A percentile compares a stretch with the other conserved stretches of the same genome.
Conservation (phyloP, 83 land plant species). For the Thuja plicata region DNA sequence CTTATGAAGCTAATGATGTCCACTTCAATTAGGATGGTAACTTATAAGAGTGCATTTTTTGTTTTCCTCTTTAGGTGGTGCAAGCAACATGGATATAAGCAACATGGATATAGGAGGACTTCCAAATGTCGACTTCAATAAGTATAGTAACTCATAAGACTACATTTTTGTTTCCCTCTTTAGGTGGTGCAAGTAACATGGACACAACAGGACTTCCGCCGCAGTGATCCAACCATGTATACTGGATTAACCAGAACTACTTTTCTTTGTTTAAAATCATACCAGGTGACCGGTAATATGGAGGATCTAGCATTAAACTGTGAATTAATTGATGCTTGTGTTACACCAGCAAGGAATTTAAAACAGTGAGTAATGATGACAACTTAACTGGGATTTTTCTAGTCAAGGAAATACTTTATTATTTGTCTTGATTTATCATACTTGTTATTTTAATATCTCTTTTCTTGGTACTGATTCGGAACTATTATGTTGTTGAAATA, state of each 20-base stretch:
- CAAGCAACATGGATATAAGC: too few species aligned
- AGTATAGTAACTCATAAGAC: background rate
- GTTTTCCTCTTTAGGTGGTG: too few species aligned
- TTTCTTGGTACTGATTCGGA: background rate
- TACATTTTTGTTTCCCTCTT: background rate
- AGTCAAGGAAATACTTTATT: background rate
- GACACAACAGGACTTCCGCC: constrained; percentile 19
- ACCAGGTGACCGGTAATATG: constrained; percentile 48
- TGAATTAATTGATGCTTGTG: constrained; percentile 58
- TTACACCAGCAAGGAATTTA: constrained; percentile 25
- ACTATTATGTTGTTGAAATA: constrained; percentile 33
- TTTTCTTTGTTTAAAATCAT: constrained; percentile 51
- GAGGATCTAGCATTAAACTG: constrained; percentile 44
- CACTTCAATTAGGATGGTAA: too few species aligned
- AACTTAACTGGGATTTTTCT: background rate
- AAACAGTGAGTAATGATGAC: constrained; percentile 22
- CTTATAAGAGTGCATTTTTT: too few species aligned
- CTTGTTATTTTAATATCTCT: background rate
- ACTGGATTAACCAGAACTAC: constrained; percentile 71
- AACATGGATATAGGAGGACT: too few species aligned
- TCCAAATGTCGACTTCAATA: too few species aligned
- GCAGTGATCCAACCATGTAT: constrained; percentile 47
- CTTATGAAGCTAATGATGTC: background rate
- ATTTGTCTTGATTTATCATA: background rate
- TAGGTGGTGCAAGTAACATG: constrained; percentile 72